A percentile compares a stretch with the other conserved stretches of the same genome.
These are phyloP conservation scores for Venturia aucupariae DNA, from an alignment of 2,329 filamentous ascomycete species.

Conservation along the genomic window DNA sequence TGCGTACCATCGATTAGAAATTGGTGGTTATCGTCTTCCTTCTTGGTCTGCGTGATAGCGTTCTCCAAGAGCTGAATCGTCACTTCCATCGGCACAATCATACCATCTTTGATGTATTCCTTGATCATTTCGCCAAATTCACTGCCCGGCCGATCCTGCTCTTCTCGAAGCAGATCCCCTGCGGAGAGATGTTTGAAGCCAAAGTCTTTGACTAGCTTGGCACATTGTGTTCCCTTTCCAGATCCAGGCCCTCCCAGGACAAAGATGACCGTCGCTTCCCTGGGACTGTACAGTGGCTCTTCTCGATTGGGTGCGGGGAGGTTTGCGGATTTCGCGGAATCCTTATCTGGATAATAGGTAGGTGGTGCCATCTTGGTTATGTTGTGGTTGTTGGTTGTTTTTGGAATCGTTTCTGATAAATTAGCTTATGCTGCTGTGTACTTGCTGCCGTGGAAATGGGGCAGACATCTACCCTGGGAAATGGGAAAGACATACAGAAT, in stretches of 20 bases:
- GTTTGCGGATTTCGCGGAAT: constrained; percentile 30
- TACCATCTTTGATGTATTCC: constrained; percentile 85
- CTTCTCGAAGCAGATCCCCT: constrained; percentile 84
- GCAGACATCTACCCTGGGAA: no score
- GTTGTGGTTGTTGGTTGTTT: constrained; percentile 7
- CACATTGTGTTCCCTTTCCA: constrained; percentile 94
- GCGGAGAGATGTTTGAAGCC: constrained; percentile 89
- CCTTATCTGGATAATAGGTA: constrained; percentile 13
- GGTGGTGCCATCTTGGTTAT: constrained; percentile 24
- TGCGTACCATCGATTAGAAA: constrained; percentile 59
- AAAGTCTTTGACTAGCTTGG: constrained; percentile 76
- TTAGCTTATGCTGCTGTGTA: not conserved
- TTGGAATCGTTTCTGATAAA: not conserved
- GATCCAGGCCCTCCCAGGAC: constrained; percentile 92
- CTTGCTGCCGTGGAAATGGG: not conserved
- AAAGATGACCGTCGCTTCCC: constrained; percentile 85
- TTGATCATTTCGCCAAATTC: constrained; percentile 91
- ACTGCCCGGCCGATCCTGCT: constrained; percentile 77
- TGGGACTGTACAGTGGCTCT: constrained; percentile 62
- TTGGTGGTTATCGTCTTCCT: constrained; percentile 49
- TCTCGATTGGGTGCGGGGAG: constrained; percentile 45
- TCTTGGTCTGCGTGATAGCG: constrained; percentile 68
- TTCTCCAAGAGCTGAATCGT: constrained; percentile 91
- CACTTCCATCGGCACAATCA: constrained; percentile 98
- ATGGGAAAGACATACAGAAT: constrained; percentile 2